phyloP scores from a whole-genome alignment of 768 basidiomycete species.

The Sarcodon aspratus region DNA sequence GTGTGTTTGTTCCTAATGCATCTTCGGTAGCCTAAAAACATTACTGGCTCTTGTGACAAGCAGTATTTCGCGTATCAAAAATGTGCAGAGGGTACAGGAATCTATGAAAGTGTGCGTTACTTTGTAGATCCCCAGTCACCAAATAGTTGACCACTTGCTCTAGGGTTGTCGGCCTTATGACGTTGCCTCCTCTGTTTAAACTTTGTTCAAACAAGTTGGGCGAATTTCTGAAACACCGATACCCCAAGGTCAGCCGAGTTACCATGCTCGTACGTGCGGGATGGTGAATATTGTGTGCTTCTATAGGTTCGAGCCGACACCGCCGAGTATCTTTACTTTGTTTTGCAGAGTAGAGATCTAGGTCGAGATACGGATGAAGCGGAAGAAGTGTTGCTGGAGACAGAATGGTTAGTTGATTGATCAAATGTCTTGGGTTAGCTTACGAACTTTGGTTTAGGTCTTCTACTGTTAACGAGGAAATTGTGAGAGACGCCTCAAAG shows the following conservation, averaged over 20 bases:
- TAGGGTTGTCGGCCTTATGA: constrained; percentile 60
- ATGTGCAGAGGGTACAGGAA: constrained; percentile 66
- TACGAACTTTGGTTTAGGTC: constrained; percentile 13
- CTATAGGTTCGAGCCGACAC: constrained; percentile 65
- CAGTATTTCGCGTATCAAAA: constrained; percentile 66
- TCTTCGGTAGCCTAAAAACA: constrained; percentile 32
- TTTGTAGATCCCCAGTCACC: background rate
- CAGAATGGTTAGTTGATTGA: constrained; percentile 55
- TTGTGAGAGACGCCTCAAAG: constrained; percentile 28
- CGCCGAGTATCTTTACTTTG: constrained; percentile 75
- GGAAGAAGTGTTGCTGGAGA: constrained; percentile 66
- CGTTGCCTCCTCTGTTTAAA: constrained; percentile 33
- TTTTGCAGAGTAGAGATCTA: constrained; percentile 60
- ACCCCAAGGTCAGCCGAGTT: constrained; percentile 48
- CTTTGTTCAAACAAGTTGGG: constrained; percentile 33
- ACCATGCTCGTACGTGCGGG: background rate
- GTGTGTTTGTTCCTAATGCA: background rate
- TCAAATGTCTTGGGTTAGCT: no score
- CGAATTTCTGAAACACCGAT: constrained; percentile 66
- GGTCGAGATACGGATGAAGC: constrained; percentile 52
- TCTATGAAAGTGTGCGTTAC: constrained; percentile 72
- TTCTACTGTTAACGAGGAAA: constrained; percentile 28
- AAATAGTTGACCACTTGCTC: background rate
- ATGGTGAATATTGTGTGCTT: background rate
- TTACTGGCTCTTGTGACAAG: constrained; percentile 47